Conservation (phyloP, 116 monocot genomes). For the Posidonia oceanica region DNA sequence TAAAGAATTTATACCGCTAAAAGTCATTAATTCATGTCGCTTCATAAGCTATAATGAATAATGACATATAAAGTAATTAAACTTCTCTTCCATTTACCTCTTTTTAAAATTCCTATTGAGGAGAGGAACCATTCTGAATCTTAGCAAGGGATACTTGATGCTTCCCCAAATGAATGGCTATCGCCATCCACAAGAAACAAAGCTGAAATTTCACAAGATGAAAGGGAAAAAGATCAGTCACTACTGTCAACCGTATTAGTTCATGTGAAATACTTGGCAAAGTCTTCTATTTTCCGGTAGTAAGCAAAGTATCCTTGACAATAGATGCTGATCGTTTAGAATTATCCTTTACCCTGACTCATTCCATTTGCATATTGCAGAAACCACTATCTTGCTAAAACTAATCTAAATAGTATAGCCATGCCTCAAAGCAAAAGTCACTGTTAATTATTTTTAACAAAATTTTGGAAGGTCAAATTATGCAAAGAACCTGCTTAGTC, state of each 20-base stretch:
- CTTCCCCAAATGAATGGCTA: constrained; percentile 60
- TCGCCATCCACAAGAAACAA: constrained; percentile 66
- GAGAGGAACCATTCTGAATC: constrained; percentile 17
- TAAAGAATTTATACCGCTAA: too few species aligned
- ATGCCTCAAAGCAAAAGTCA: too few species aligned
- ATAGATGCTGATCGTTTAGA: not conserved
- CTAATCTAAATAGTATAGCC: too few species aligned
- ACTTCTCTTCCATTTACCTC: not conserved
- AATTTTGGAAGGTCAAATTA: too few species aligned
- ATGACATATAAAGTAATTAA: too few species aligned
- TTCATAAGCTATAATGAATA: too few species aligned
- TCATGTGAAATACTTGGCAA: not conserved
- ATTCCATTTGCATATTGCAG: not conserved
- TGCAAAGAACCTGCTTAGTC: too few species aligned
- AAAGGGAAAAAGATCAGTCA: not conserved
- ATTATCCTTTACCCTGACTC: not conserved
- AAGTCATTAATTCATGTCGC: too few species aligned
- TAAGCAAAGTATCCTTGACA: not conserved
- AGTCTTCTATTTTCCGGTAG: not conserved
- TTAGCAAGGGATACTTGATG: constrained; percentile 57
- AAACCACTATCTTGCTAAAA: not conserved
- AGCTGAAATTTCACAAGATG: constrained; percentile 24
- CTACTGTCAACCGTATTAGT: not conserved
- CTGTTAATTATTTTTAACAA: too few species aligned
- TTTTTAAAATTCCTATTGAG: not conserved